Percentiles rank a stretch among this genome's conserved stretches.
These are phyloP conservation scores for Colletotrichum endophyticum DNA, from an alignment of 2,329 filamentous ascomycete genomes.

Conservation along the genomic window DNA sequence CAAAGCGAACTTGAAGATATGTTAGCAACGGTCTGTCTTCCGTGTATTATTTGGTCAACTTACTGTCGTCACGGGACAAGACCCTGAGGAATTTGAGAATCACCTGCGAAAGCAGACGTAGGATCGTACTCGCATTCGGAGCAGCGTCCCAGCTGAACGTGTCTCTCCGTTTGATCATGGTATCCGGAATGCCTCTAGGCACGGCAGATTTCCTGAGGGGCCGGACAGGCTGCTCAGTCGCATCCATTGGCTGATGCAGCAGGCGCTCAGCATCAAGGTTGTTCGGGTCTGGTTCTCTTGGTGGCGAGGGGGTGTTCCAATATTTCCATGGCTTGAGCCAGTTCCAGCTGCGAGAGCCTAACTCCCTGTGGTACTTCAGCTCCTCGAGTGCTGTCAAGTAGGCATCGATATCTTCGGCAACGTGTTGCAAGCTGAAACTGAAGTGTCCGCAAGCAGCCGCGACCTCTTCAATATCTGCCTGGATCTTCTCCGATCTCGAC, in stretches of 20 bases:
- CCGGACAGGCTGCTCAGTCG: conserved; percentile 39
- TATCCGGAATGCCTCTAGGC: conserved; percentile 60
- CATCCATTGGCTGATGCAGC: conserved; percentile 29
- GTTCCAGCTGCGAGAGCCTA: conserved; percentile 72
- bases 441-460: conserved; percentile 98
- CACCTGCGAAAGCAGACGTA: conserved; percentile 49
- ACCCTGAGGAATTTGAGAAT: conserved; percentile 52
- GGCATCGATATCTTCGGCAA: conserved; percentile 85
- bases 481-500: conserved; percentile 72
- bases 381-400: conserved; percentile 88
- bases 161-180: conserved; percentile 57
- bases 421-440: conserved; percentile 87
- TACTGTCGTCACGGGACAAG: conserved; percentile 58
- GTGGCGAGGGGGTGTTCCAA: neutral
- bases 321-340: conserved; percentile 82
- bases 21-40: neutral
- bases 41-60: conserved; percentile 29
- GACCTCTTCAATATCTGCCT: conserved; percentile 96
- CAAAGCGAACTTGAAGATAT: conserved; percentile 65
- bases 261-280: conserved; percentile 49
- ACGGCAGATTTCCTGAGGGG: conserved; percentile 59
- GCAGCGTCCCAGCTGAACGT: conserved; percentile 63
- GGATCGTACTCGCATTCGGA: conserved; percentile 47
- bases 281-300: conserved; percentile 24
- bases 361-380: conserved; percentile 73